These are phyloP conservation scores for Streptanthus diversifolius DNA, from an alignment of 345 rosid species.

Conservation along the genomic window DNA sequence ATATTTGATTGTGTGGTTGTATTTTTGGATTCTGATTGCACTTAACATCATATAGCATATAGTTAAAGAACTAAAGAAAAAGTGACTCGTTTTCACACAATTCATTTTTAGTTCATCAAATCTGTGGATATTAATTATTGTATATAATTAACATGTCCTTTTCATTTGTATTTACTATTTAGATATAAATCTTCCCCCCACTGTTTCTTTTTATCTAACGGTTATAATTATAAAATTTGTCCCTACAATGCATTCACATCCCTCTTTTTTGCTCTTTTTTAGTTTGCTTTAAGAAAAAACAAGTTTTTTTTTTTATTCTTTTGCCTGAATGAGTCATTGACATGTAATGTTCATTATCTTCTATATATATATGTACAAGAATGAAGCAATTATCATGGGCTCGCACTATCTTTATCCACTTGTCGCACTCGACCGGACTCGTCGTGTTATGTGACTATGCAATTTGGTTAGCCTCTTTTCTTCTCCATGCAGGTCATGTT, in stretches of 20 bases:
- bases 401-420: constrained; percentile 19
- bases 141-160: too few species aligned
- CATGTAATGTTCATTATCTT: constrained; percentile 26
- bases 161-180: neutral
- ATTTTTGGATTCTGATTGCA: too few species aligned
- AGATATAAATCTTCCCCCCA: neutral
- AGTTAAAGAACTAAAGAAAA: too few species aligned
- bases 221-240: neutral
- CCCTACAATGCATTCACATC: neutral
- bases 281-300: neutral
- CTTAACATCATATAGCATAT: too few species aligned
- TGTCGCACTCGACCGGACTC: neutral
- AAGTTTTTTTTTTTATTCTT: too few species aligned
- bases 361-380: constrained; percentile 6
- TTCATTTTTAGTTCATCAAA: too few species aligned
- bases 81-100: too few species aligned
- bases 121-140: too few species aligned
- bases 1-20: too few species aligned
- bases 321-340: constrained; percentile 26
- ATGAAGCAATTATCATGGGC: constrained; percentile 19
- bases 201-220: neutral
- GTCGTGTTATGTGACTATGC: neutral
- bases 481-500: too few species aligned
- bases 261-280: neutral
- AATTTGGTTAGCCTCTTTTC: too few species aligned